These are phyloP conservation scores for Lineolata rhizophorae DNA, from an alignment of 495 filamentous ascomycete genomes.

Conservation along the genomic window DNA sequence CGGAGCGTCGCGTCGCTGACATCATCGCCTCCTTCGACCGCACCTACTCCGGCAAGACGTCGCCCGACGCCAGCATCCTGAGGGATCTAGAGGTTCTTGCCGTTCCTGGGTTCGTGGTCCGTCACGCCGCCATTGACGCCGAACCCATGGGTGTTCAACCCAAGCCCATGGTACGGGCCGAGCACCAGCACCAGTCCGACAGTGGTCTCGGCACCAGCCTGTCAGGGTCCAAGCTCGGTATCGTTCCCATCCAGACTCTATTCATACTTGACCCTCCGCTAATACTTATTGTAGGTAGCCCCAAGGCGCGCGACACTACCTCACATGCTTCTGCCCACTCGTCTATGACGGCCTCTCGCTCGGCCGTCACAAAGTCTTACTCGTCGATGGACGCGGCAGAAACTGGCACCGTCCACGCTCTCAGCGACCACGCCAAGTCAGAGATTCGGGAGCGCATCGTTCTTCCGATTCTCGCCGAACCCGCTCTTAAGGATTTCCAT, in stretches of 20 bases:
- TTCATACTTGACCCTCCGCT: constrained; percentile 9
- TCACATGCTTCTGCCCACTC: neutral
- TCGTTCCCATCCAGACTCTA: constrained; percentile 6
- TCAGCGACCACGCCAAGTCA: constrained; percentile 27
- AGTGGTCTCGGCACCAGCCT: constrained; percentile 40
- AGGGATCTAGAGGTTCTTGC: constrained; percentile 19
- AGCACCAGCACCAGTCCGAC: constrained; percentile 35
- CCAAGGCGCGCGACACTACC: neutral
- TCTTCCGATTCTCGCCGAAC: constrained; percentile 30
- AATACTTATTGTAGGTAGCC: constrained; percentile 7
- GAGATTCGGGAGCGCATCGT: constrained; percentile 36
- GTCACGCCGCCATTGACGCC: constrained; percentile 9
- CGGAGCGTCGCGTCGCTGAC: constrained; percentile 11
- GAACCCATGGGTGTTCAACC: constrained; percentile 16
- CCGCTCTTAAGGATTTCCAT: constrained; percentile 51
- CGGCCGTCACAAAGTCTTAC: constrained; percentile 25
- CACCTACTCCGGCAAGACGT: constrained; percentile 11
- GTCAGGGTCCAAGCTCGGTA: constrained; percentile 17
- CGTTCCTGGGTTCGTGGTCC: constrained; percentile 15
- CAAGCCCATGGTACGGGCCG: constrained; percentile 14
- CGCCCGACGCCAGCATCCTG: constrained; percentile 11
- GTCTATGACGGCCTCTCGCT: constrained; percentile 9
- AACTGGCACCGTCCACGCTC: constrained; percentile 19
- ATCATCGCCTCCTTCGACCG: constrained; percentile 16
- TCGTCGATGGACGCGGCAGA: constrained; percentile 12